Evolutionary conservation across 2,329 filamentous ascomycete species (phyloP).

Genomic region (Pestalotiopsis sp.): DNA sequence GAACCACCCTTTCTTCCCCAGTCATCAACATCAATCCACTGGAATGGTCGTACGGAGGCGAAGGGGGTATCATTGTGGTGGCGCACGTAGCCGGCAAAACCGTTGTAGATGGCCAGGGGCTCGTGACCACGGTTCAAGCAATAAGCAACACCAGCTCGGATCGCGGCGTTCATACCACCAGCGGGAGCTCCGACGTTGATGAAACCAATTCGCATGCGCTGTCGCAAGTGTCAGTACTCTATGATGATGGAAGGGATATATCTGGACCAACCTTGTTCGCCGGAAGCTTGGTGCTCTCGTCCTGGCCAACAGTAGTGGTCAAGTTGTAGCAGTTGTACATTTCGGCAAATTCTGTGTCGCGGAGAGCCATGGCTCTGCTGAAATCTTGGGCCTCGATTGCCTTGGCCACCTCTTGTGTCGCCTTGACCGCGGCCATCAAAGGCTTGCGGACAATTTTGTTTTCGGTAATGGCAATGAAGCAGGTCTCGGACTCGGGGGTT

Average conservation of each 20-base stretch:
- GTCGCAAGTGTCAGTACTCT: constrained; percentile 1
- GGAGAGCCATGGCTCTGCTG: constrained; percentile 80
- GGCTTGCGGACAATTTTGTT: constrained; percentile 95
- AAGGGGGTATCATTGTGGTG: constrained; percentile 85
- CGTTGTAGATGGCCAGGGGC: constrained; percentile 91
- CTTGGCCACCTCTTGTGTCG: constrained; percentile 82
- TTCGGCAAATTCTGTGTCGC: constrained; percentile 92
- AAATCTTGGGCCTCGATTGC: constrained; percentile 88
- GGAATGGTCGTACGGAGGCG: constrained; percentile 81
- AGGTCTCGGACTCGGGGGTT: constrained; percentile 85
- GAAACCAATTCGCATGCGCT: constrained; percentile 92
- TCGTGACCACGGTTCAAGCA: constrained; percentile 91
- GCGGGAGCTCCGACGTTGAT: constrained; percentile 96
- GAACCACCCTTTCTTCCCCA: constrained; percentile 98
- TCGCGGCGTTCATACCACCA: constrained; percentile 97
- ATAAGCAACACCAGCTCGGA: constrained; percentile 90
- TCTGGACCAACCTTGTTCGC: constrained; percentile 64
- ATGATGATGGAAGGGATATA: background rate
- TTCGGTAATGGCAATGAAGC: constrained; percentile 94
- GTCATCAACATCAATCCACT: constrained; percentile 91
- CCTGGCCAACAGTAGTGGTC: constrained; percentile 81
- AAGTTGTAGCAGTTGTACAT: constrained; percentile 90
- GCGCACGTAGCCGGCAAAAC: constrained; percentile 89
- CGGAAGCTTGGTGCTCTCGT: constrained; percentile 66
- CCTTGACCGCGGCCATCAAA: constrained; percentile 83